Percentiles rank a stretch among this genome's conserved stretches.
These are phyloP conservation scores for Sambucus nigra DNA, from an alignment of 129 eudicot genomes.

Conservation along the genomic window DNA sequence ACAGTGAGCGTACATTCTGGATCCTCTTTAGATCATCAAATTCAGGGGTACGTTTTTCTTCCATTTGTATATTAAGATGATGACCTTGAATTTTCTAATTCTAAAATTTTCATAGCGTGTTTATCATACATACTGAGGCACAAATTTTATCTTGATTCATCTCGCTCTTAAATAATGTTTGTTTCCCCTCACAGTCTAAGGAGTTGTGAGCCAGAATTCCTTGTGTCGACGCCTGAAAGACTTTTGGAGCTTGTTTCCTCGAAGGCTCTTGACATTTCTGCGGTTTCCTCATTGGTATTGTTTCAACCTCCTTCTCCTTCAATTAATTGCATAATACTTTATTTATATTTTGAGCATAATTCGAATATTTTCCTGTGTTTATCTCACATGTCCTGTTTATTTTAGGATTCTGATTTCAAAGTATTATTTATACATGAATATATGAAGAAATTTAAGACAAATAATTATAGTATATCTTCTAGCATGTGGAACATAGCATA, in stretches of 20 bases:
- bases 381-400: too few relatives aligned
- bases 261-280: slow-evolving; percentile 55
- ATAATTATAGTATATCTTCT: too few relatives aligned
- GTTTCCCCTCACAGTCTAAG: slow-evolving; percentile 32
- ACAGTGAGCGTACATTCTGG: slow-evolving; percentile 86
- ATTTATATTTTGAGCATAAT: background rate
- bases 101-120: background rate
- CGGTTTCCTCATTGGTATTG: slow-evolving; percentile 64
- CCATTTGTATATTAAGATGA: background rate
- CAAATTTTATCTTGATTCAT: background rate
- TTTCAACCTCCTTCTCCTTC: slow-evolving; percentile 1
- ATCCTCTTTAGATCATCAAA: slow-evolving; percentile 77
- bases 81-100: background rate
- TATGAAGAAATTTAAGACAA: too few relatives aligned
- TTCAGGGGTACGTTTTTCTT: slow-evolving; percentile 47
- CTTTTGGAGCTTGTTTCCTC: slow-evolving; percentile 69
- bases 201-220: slow-evolving; percentile 89
- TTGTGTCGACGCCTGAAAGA: slow-evolving; percentile 85
- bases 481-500: too few relatives aligned
- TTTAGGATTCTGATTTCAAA: too few relatives aligned
- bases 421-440: too few relatives aligned
- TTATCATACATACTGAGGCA: background rate
- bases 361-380: too few relatives aligned
- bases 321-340: background rate
- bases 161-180: background rate